A percentile compares a stretch with the other conserved stretches of the same genome.
phyloP scores from a whole-genome alignment of 164 flowering plant species.

The Vitis cinerea region DNA sequence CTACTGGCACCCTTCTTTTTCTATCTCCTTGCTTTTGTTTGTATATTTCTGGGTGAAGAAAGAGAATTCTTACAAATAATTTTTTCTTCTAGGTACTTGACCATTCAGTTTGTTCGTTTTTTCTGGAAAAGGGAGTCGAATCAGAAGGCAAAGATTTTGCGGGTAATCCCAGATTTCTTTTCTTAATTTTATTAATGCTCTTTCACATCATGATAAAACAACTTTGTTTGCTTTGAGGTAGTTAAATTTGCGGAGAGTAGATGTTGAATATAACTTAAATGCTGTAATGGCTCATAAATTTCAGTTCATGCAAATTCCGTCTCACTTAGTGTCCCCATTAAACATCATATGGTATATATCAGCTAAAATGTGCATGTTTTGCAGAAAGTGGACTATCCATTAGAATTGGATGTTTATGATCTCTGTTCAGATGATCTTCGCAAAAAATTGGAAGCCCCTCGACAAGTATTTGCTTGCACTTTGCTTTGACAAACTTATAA shows the following conservation, averaged over 20 bases:
- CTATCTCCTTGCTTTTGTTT: not conserved
- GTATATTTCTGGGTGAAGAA: not conserved
- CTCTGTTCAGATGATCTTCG: slow-evolving; percentile 87
- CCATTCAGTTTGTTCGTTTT: slow-evolving; percentile 96
- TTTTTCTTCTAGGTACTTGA: slow-evolving; percentile 66
- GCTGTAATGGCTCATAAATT: not conserved
- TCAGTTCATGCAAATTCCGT: not conserved
- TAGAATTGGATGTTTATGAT: slow-evolving; percentile 93
- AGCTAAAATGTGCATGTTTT: not conserved
- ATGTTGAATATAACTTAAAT: not conserved
- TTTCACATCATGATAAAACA: slow-evolving; percentile 1
- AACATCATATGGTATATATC: not conserved
- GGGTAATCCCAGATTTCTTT: slow-evolving; percentile 51
- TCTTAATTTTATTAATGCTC: not conserved
- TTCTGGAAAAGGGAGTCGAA: slow-evolving; percentile 99
- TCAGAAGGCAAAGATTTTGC: slow-evolving; percentile 94
- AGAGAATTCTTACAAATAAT: not conserved
- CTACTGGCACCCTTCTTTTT: not conserved
- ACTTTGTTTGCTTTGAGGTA: not conserved
- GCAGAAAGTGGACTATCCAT: slow-evolving; percentile 97
- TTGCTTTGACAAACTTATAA: not conserved
- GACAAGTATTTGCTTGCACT: slow-evolving; percentile 49
- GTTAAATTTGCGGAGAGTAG: not conserved
- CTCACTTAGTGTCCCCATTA: not conserved
- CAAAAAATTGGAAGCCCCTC: slow-evolving; percentile 76